phyloP scores from a whole-genome alignment of 2,329 filamentous ascomycete species.

The Albifimbria verrucaria region DNA sequence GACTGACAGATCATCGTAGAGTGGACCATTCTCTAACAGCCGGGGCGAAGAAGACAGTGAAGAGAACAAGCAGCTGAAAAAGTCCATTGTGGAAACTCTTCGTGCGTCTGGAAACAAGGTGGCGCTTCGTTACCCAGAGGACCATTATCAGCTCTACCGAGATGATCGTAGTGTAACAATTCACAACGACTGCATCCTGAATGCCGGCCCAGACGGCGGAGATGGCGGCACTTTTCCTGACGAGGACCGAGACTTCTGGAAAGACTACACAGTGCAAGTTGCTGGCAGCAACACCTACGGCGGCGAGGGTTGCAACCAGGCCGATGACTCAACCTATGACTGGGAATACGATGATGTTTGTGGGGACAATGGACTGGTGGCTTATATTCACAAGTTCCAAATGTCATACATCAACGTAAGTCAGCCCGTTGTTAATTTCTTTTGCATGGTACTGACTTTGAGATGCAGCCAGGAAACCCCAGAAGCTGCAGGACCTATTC shows the following conservation, averaged over 20 bases:
- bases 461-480: background rate
- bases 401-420: constrained; percentile 11
- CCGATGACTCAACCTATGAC: constrained; percentile 8
- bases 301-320: constrained; percentile 10
- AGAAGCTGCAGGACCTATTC: background rate
- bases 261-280: constrained; percentile 10
- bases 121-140: constrained; percentile 12
- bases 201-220: constrained; percentile 21
- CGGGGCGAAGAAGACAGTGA: constrained; percentile 1
- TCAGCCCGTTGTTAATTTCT: background rate
- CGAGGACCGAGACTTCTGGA: constrained; percentile 9
- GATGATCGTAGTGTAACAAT: constrained; percentile 22
- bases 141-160: constrained; percentile 9
- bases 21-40: constrained; percentile 7
- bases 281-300: constrained; percentile 11
- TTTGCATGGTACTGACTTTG: background rate
- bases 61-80: constrained; percentile 6
- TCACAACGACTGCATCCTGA: constrained; percentile 28
- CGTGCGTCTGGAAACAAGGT: constrained; percentile 8
- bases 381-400: constrained; percentile 11
- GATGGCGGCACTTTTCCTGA: constrained; percentile 12
- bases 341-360: constrained; percentile 12
- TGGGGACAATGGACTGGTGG: constrained; percentile 8
- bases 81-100: constrained; percentile 5
- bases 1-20: constrained; percentile 2